These are phyloP conservation scores for Sarcocystis neurona DNA, from an alignment of 169 alveolate genomes.

Conservation along the genomic window DNA sequence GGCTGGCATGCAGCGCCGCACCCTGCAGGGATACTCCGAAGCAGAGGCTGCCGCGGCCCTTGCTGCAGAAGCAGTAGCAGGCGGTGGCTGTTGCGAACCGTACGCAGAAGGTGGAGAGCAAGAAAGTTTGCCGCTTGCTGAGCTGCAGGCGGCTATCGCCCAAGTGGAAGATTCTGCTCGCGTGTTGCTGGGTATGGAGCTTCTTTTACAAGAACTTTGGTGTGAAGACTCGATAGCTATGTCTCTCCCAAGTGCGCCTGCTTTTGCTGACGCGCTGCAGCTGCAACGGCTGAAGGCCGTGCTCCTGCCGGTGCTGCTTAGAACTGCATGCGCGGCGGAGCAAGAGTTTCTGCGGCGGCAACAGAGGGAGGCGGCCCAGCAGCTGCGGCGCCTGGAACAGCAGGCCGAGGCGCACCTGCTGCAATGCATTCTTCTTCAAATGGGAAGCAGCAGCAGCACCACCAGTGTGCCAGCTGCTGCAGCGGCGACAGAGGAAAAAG, in stretches of 20 bases:
- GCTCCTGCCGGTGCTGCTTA: slow-evolving; percentile 53
- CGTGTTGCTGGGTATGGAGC: not conserved
- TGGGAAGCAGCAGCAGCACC: no score
- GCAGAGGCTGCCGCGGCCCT: no score
- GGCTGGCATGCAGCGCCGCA: no score
- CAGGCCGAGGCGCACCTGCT: no score
- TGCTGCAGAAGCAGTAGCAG: no score
- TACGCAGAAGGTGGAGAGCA: not conserved
- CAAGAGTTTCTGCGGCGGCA: slow-evolving; percentile 42
- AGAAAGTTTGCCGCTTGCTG: no score
- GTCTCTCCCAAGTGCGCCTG: slow-evolving; percentile 54
- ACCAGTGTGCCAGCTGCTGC: no score
- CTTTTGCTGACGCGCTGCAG: slow-evolving; percentile 34
- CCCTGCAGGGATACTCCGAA: no score
- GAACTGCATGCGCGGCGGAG: slow-evolving; percentile 43
- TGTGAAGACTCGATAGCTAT: slow-evolving; percentile 53
- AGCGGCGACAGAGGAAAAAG: no score
- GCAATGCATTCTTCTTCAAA: no score
- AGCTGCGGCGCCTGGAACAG: not conserved
- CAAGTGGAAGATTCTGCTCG: not conserved
- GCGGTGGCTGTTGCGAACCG: no score
- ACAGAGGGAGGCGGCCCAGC: slow-evolving; percentile 24
- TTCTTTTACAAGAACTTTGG: slow-evolving; percentile 55
- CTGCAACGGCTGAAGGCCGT: slow-evolving; percentile 40
- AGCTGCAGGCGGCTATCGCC: not conserved